Evolutionary conservation across 176 grass and related monocot species (phyloP).

Genomic region (Poa pratensis): DNA sequence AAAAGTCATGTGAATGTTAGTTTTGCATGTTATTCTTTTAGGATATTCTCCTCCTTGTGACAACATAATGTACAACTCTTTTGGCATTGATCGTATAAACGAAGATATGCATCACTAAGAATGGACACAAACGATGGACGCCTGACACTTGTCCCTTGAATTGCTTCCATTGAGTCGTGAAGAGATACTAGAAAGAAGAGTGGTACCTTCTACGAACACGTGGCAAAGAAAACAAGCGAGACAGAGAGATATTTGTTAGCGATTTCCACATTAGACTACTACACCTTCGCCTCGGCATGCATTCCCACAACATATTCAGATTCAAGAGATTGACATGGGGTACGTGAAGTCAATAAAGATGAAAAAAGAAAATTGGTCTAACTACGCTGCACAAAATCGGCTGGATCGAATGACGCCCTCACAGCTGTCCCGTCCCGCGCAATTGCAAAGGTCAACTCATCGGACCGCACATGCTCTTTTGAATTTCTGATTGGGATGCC

Average conservation of each 20-base stretch:
- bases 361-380: conserved; percentile 20
- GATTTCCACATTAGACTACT: neutral
- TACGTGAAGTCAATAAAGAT: neutral
- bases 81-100: neutral
- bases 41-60: neutral
- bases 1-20: neutral
- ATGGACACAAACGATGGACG: neutral
- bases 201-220: conserved; percentile 19
- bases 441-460: conserved; percentile 46
- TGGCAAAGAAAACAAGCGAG: neutral
- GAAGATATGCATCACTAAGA: neutral
- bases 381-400: conserved; percentile 6
- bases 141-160: conserved; percentile 47
- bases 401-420: conserved; percentile 17
- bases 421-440: conserved; percentile 37
- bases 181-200: neutral
- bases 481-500: conserved; percentile 51
- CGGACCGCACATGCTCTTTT: conserved; percentile 46
- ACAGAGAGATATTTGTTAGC: conserved; percentile 31
- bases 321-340: too few relatives aligned
- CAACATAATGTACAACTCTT: neutral
- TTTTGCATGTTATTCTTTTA: neutral
- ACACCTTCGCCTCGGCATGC: too few relatives aligned
- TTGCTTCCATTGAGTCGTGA: neutral
- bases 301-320: too few relatives aligned